Base-by-base conservation (phyloP, 1,139 yeast genomes). In the Lodderomyces parapsilosis region DNA sequence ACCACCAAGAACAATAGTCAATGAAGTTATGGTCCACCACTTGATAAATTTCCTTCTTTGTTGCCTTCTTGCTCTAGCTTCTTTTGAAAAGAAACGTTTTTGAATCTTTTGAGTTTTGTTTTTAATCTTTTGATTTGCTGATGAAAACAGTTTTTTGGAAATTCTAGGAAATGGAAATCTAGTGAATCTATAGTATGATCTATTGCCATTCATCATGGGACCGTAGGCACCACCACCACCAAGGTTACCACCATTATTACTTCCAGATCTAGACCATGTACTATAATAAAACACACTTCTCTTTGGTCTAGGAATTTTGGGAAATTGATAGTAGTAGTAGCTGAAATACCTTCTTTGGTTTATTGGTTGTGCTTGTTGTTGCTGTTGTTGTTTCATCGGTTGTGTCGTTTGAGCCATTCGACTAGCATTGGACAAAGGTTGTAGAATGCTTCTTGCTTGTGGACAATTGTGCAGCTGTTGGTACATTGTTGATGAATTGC, bases 11-110 rank as follows among this genome's bases (percentile, higher is more conserved):
- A 83, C 78, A 32, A 83, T 70, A 0, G 86, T 74, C 44, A 83
- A 74, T 0, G 86, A 79, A 6, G 87, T 81, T 33, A 83, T 62
- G 1, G 87, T 81, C 78, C 86, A 81, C 83, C 88, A 83, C 53
- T 81, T 77, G 48, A 81, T 74, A 53, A 81, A 74, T 36, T 72
- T 66, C 46, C 80, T 68, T 44, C 76, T 62, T 48, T 74, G 78
- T 46, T 69, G 73, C 49, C 76, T 63, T 50, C 62, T 63, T 43
- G 60, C 56, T 40, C 77, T 61, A 15, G 76, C 75, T 53, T 72
- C 78, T 22, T 65, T 63, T 1, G 77, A 66, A 52, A 76, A 74
- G 49, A 70, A 71, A 32, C 77, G 58, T 40, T 63, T 63, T 43
- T 66, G 76, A 28, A 69, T 54, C 45, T 62, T 67, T 30, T 62